Conservation (phyloP, 768 basidiomycete genomes). For the Mycena leptocephala region DNA sequence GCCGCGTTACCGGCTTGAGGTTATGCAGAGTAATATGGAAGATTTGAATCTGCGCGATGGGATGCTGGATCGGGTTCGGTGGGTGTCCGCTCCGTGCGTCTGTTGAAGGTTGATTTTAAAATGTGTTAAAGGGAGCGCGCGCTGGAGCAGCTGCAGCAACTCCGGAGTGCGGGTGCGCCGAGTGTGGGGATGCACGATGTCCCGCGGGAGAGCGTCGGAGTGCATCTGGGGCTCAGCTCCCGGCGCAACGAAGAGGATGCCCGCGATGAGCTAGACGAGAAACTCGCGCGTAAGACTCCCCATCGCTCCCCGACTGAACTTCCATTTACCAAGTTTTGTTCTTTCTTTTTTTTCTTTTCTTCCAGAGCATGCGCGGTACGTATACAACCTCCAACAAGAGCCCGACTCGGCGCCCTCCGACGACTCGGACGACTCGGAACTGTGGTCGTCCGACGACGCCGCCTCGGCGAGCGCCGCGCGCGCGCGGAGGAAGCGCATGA, state of each 20-base stretch:
- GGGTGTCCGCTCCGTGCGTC: constrained; percentile 45
- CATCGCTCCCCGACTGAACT: not conserved
- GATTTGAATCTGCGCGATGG: constrained; percentile 89
- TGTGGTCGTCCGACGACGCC: constrained; percentile 31
- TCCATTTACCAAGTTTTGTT: not conserved
- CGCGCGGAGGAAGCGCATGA: constrained; percentile 71
- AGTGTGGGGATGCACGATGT: constrained; percentile 91
- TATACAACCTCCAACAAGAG: constrained; percentile 72
- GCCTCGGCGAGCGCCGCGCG: constrained; percentile 31
- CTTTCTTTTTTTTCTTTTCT: not conserved
- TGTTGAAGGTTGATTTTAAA: not conserved
- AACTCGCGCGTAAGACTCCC: constrained; percentile 76
- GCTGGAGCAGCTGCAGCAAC: constrained; percentile 61
- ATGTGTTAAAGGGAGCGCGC: constrained; percentile 50
- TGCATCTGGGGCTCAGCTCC: constrained; percentile 71
- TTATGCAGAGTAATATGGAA: constrained; percentile 94
- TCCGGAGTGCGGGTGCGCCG: constrained; percentile 71
- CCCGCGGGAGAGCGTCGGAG: constrained; percentile 78
- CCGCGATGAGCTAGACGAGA: constrained; percentile 77
- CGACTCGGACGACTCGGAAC: constrained; percentile 59
- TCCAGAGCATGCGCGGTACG: constrained; percentile 77
- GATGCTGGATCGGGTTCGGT: constrained; percentile 87
- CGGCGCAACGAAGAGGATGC: constrained; percentile 61
- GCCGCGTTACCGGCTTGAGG: constrained; percentile 94
- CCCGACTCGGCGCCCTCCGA: constrained; percentile 59